Percentiles rank a stretch among this genome's conserved stretches.
These are phyloP conservation scores for Penicillium sclerotiorum DNA, from an alignment of 2,329 filamentous ascomycete genomes.

Conservation along the genomic window DNA sequence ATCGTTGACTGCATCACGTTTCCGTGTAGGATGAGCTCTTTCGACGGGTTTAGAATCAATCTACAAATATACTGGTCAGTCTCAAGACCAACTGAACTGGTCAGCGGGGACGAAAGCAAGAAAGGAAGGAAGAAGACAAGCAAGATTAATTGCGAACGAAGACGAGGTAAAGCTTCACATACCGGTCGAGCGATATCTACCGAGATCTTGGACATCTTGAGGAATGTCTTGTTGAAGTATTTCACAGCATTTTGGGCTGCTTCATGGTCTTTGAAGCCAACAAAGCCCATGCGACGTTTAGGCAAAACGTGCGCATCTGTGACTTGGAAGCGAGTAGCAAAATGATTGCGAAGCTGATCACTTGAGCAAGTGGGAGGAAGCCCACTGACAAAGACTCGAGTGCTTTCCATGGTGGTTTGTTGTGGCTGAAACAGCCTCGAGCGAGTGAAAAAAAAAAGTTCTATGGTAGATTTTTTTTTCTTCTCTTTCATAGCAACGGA, in stretches of 20 bases:
- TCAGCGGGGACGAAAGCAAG: conserved; percentile 38
- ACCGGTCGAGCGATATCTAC: conserved; percentile 88
- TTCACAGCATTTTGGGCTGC: conserved; percentile 82
- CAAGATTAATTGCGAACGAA: conserved; percentile 13
- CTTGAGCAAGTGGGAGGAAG: conserved; percentile 84
- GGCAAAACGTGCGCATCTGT: conserved; percentile 93
- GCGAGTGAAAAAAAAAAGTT: conserved; percentile 18
- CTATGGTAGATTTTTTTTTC: conserved; percentile 29
- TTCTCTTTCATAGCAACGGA: conserved; percentile 31
- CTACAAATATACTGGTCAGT: conserved; percentile 44
- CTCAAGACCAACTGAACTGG: conserved; percentile 42
- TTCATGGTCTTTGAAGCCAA: conserved; percentile 84
- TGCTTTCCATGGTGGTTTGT: conserved; percentile 67
- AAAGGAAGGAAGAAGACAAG: conserved; percentile 15
- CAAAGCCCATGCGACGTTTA: conserved; percentile 88
- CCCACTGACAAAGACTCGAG: conserved; percentile 70
- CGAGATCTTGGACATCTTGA: conserved; percentile 90
- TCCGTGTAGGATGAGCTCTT: conserved; percentile 28
- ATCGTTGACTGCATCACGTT: conserved; percentile 22
- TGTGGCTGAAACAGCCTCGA: conserved; percentile 24
- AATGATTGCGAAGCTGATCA: conserved; percentile 85
- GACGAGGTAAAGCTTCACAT: conserved; percentile 35
- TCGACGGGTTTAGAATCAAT: conserved; percentile 40
- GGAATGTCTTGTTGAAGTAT: conserved; percentile 94
- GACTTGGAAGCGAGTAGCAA: conserved; percentile 73